phyloP scores from a whole-genome alignment of 148 eudicot genomes.

The Silene uniflora region DNA sequence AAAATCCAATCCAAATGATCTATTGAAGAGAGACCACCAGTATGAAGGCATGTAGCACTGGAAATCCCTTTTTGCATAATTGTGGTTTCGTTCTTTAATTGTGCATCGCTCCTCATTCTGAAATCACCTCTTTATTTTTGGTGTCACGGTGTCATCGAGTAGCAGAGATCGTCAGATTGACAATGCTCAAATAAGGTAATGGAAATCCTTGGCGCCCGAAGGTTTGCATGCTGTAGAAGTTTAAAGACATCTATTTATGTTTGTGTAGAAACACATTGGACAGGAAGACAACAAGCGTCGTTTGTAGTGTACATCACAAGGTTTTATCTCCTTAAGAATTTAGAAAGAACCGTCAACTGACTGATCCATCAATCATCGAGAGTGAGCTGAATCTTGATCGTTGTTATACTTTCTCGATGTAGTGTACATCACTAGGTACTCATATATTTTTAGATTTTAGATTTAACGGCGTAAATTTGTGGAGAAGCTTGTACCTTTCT shows the following conservation, averaged over 20 bases:
- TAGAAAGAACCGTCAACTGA: constrained; percentile 36
- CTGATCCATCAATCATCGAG: constrained; percentile 40
- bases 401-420: constrained; percentile 67
- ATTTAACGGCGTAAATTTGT: no score
- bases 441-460: no score
- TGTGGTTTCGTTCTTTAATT: not conserved
- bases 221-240: constrained; percentile 45
- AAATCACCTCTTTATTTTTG: not conserved
- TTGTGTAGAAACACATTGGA: constrained; percentile 74
- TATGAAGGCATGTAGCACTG: no score
- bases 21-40: no score
- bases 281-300: constrained; percentile 56
- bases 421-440: no score
- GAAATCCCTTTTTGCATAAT: no score
- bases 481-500: no score
- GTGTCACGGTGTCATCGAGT: not conserved
- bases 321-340: no score
- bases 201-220: constrained; percentile 52
- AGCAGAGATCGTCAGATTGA: not conserved
- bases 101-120: not conserved
- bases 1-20: no score
- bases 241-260: constrained; percentile 63
- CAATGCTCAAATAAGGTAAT: not conserved
- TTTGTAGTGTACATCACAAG: no score
- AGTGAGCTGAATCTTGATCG: constrained; percentile 63